Evolutionary conservation across 306 rosid species (phyloP).

Genomic region (Cicer arietinum): DNA sequence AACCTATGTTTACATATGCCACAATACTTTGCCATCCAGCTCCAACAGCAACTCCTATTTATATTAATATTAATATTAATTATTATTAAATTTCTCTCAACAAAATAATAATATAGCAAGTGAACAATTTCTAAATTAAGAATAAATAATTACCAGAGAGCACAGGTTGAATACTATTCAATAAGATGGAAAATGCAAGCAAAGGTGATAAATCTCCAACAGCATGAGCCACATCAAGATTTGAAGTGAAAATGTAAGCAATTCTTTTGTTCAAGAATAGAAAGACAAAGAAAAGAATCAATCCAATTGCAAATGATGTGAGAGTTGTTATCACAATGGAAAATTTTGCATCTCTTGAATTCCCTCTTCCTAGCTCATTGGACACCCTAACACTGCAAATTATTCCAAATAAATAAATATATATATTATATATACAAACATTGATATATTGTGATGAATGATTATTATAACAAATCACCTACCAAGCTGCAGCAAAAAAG

Average conservation of each 20-base stretch:
- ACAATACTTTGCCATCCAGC: conserved; percentile 68
- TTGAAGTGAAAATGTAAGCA: conserved; percentile 57
- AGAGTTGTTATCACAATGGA: conserved; percentile 45
- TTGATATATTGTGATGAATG: background rate
- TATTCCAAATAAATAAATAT: background rate
- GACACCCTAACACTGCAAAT: conserved; percentile 58
- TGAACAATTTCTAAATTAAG: background rate
- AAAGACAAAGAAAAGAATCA: conserved; percentile 51
- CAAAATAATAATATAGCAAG: background rate
- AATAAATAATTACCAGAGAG: conserved; percentile 53
- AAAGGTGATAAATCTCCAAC: conserved; percentile 57
- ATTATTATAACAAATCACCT: conserved; percentile 34
- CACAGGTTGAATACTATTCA: conserved; percentile 68
- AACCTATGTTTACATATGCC: conserved; percentile 62
- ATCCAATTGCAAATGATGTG: conserved; percentile 55
- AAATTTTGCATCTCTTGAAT: conserved; percentile 37
- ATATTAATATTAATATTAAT: background rate
- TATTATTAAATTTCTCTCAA: background rate
- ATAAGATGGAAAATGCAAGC: conserved; percentile 56
- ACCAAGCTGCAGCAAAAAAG: conserved; percentile 56
- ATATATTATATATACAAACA: too few relatives aligned
- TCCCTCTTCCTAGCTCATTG: conserved; percentile 68
- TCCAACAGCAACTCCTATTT: conserved; percentile 62
- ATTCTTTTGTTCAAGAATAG: conserved; percentile 44
- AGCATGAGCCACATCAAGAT: conserved; percentile 45